These are phyloP conservation scores for Lithohypha guttulata DNA, from an alignment of 2,329 filamentous ascomycete genomes.

Conservation along the genomic window DNA sequence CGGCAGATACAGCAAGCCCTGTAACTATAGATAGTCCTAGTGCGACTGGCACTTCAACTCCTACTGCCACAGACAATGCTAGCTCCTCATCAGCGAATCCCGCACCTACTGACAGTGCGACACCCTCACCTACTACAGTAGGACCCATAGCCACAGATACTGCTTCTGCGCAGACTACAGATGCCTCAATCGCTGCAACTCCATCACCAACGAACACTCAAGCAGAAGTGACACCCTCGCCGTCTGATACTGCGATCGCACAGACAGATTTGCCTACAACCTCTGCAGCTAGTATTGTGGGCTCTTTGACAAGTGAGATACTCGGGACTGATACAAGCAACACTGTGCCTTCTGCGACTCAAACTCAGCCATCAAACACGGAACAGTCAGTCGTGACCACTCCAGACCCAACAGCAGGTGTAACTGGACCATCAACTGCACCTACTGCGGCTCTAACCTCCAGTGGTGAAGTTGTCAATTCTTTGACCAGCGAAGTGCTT, in stretches of 20 bases:
- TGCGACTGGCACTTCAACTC: neutral
- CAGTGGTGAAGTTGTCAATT: neutral
- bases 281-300: slow-evolving; percentile 10
- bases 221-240: no score
- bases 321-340: slow-evolving; percentile 10
- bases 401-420: neutral
- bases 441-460: neutral
- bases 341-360: slow-evolving; percentile 8
- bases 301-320: neutral
- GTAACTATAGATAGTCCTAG: neutral
- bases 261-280: slow-evolving; percentile 2
- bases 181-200: no score
- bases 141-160: no score
- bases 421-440: neutral
- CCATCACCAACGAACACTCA: no score
- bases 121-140: no score
- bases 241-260: neutral
- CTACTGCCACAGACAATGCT: neutral
- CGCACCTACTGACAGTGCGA: no score
- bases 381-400: no score
- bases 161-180: no score
- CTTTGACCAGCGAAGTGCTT: neutral
- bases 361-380: neutral
- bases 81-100: neutral
- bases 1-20: neutral